Base-by-base conservation (phyloP, 2,329 filamentous ascomycete genomes). In the Decorospora gaudefroyi region DNA sequence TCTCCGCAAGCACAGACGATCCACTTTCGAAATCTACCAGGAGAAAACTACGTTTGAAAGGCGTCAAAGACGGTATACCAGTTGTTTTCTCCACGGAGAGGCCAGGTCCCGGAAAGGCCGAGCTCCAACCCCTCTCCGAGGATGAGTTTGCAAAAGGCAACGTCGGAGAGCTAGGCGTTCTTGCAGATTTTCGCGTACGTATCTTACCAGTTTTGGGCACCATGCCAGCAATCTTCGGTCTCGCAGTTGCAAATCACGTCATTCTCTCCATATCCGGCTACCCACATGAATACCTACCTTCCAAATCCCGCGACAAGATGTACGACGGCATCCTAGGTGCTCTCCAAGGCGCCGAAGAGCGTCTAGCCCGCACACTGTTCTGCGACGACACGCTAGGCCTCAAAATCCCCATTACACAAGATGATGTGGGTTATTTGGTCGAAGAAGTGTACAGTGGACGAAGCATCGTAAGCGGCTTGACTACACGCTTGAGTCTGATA, bases 201-300 rank as follows among this genome's bases (percentile, higher is more conserved):
- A 99, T 99, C 44, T 73, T 99, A 6, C 93, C 93, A 0, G 93
- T 99, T 0, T 75, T 99, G 3, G 93, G 93, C 1, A 99, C 93
- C 0, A 96, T 99, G 91, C 93, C 93, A 0, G 92, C 93, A 2
- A 86, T 97, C 1, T 99, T 99, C 68, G 93, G 93, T 6, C 87
- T 96, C 42, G 88, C 87, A 0, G 83, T 88, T 6, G 93, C 93
- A 3, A 99, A 97, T 71, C 90, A 97, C 66, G 84, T 97, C 47
- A 92, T 99, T 54, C 79, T 95, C 42, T 82, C 84, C 45, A 81
- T 97, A 32, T 72, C 79, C 53, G 88, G 85, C 6, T 99, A 99
- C 62, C 93, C 93, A 0, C 81, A 87, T 33, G 90, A 95, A 52
- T 95, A 93, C 66, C 74, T 89, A 0, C 83, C 85, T 0, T 84